phyloP scores from a whole-genome alignment of 345 rosid genomes.

The Eucalyptus marginata region DNA sequence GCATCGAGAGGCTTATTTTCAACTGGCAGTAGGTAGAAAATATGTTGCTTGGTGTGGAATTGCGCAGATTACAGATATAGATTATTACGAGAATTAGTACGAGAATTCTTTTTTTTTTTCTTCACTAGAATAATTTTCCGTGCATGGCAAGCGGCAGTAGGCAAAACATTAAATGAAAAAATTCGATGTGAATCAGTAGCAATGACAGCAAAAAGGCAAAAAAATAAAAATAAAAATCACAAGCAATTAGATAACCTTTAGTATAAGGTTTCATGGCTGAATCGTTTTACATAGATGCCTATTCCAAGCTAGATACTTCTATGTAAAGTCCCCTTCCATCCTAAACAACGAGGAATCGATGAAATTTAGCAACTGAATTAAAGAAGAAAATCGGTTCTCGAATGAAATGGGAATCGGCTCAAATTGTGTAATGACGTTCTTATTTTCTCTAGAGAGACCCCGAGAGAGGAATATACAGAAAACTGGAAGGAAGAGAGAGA shows the following conservation, averaged over 20 bases:
- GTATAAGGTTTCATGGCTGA: background rate
- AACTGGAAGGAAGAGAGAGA: background rate
- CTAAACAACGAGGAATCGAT: background rate
- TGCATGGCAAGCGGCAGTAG: background rate
- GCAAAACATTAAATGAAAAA: background rate
- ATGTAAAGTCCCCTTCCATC: background rate
- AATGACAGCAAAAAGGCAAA: background rate
- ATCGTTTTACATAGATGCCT: background rate
- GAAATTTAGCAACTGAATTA: background rate
- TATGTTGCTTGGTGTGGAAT: background rate
- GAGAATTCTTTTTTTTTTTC: background rate
- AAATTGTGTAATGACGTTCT: background rate
- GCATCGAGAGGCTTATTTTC: background rate
- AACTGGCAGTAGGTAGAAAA: background rate
- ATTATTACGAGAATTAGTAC: background rate
- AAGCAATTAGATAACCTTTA: background rate
- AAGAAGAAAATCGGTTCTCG: background rate
- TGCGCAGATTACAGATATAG: background rate
- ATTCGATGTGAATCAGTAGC: background rate
- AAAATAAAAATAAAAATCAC: background rate
- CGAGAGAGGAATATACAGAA: background rate
- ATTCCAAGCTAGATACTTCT: background rate
- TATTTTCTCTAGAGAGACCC: background rate
- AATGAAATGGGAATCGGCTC: background rate
- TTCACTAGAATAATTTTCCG: background rate